These are phyloP conservation scores for Globisporangium camurandrum DNA, from an alignment of 352 stramenopile genomes.

Conservation along the genomic window DNA sequence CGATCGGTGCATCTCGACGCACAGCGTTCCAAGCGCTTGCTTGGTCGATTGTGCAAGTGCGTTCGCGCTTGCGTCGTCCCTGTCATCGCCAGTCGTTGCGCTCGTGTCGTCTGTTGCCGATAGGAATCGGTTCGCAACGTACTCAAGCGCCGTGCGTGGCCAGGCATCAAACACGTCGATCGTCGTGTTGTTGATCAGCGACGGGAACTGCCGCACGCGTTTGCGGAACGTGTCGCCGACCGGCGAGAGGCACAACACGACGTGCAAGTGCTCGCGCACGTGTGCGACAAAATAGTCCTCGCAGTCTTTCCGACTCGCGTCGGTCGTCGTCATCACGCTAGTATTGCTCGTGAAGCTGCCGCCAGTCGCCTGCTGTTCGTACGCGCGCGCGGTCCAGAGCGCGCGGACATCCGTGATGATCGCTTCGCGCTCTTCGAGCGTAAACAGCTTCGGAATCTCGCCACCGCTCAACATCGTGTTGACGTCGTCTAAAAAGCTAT, in stretches of 20 bases:
- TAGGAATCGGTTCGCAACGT: slow-evolving; percentile 63
- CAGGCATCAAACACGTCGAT: slow-evolving; percentile 93
- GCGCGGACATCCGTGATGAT: slow-evolving; percentile 56
- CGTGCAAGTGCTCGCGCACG: slow-evolving; percentile 79
- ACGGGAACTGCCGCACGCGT: slow-evolving; percentile 87
- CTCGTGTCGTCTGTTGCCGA: slow-evolving; percentile 8
- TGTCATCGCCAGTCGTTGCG: too few relatives aligned
- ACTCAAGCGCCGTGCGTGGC: slow-evolving; percentile 81
- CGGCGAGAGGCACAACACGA: slow-evolving; percentile 89
- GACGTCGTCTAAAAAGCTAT: slow-evolving; percentile 81
- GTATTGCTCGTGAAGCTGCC: neutral
- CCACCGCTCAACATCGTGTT: slow-evolving; percentile 86
- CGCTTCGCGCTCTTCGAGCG: slow-evolving; percentile 75
- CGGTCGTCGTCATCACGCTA: neutral
- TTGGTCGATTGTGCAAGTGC: slow-evolving; percentile 10
- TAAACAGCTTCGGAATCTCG: slow-evolving; percentile 83
- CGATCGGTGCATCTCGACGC: slow-evolving; percentile 48
- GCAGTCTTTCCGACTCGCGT: slow-evolving; percentile 47
- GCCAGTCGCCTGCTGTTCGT: neutral
- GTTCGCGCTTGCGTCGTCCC: neutral
- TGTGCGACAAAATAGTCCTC: slow-evolving; percentile 78
- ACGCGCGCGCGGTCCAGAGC: slow-evolving; percentile 16
- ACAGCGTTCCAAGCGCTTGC: slow-evolving; percentile 29
- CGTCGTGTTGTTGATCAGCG: slow-evolving; percentile 90
- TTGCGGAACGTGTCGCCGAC: slow-evolving; percentile 73